These are phyloP conservation scores for Microthlaspi erraticum DNA, from an alignment of 345 rosid genomes.

Conservation along the genomic window DNA sequence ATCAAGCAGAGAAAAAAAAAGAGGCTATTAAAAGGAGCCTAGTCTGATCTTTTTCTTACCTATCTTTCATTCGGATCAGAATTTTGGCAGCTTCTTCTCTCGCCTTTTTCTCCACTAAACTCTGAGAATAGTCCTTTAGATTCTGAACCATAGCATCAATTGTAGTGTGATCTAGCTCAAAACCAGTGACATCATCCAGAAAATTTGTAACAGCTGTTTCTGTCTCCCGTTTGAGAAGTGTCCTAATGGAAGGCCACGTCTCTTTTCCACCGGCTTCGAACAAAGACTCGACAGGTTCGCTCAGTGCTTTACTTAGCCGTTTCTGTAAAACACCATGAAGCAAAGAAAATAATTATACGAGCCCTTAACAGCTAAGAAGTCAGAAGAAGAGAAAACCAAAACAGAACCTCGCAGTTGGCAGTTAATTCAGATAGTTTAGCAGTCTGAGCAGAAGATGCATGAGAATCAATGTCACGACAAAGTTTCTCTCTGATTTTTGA, in stretches of 20 bases:
- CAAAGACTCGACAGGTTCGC: conserved; percentile 60
- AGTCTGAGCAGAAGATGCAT: conserved; percentile 52
- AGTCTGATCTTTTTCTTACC: conserved; percentile 44
- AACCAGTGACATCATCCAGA: conserved; percentile 53
- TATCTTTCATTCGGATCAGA: conserved; percentile 75
- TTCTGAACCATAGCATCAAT: conserved; percentile 55
- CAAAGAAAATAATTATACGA: conserved; percentile 5
- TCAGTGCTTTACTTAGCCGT: conserved; percentile 55
- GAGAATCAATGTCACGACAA: conserved; percentile 60
- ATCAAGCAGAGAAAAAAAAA: conserved; percentile 27
- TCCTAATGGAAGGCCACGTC: conserved; percentile 71
- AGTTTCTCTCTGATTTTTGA: conserved; percentile 66
- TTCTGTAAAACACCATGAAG: conserved; percentile 52
- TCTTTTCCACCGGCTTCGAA: conserved; percentile 63
- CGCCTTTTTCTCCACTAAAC: conserved; percentile 68
- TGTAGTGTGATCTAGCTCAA: conserved; percentile 58
- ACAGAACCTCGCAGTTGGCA: conserved; percentile 57
- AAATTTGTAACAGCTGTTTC: conserved; percentile 57
- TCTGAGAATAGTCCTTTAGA: conserved; percentile 57
- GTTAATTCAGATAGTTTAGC: conserved; percentile 62
- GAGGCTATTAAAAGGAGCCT: not conserved
- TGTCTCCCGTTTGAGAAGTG: conserved; percentile 67
- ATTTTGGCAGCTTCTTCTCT: conserved; percentile 78
- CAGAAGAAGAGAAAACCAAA: conserved; percentile 21
- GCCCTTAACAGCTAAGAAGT: conserved; percentile 26